Base-by-base conservation (phyloP, 345 rosid genomes). In the Populus alba region DNA sequence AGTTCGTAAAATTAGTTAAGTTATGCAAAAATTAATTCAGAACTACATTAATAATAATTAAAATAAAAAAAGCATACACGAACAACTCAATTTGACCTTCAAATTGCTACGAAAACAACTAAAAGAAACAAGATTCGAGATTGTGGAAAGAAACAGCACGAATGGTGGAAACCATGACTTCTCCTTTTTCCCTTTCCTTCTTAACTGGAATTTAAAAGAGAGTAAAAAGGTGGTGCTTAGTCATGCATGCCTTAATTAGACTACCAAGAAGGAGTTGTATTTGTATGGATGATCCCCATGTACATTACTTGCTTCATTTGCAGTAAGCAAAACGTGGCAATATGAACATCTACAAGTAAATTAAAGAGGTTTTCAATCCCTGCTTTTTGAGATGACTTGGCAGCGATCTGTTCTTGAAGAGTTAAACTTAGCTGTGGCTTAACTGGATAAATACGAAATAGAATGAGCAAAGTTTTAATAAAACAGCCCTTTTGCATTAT, bases 101-200 rank as follows among this genome's bases (percentile, higher is more conserved):
- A 72, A 55, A 47, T 20, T 47, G 18, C 31, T 47, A 45, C 25
- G 37, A 25, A 45, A 23, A 16, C 7, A 16, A 53, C 27, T 4
- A 38, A 41, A 38, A 27, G 37, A 57, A 65, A 75, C 22, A 25
- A 43, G 77, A 75, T 63, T 62, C 41, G 31, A 63, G 70, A 27
- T 25, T 20, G 76, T 74, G 31, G 70, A 75, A 63, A 75, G 67
- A 55, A 18, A 51, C 22, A 57, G 75, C 75, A 73, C 75, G 37
- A 73, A 55, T 13, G 29, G 66, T 73, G 66, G 66, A 72, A 72
- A 51, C 57, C 2, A 51, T 6, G 22, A 6, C 57, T 51, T 51
- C n/a, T 51, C 53, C 57, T 7, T 51, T 6, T 51, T 47, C 53
- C 53, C 53, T 12, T 12, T 15, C 53, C 18, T 51, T 18, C 57